Percentiles rank a stretch among this genome's conserved stretches.
Evolutionary conservation across 2,329 filamentous ascomycete genomes (phyloP).

Genomic region (Botrytis sinoallii): DNA sequence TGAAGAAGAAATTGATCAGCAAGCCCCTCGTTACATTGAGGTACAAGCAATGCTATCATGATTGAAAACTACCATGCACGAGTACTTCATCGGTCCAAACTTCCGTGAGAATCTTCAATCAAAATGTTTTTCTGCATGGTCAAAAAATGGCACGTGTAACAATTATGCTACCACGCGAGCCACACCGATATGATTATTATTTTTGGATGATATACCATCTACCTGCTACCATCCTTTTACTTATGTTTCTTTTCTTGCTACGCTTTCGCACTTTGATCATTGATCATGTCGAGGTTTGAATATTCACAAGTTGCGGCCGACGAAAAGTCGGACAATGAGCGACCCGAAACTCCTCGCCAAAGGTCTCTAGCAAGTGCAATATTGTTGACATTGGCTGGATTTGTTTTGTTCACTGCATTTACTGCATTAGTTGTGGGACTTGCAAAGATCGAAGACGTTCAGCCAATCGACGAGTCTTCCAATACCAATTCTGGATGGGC

Average conservation of each 20-base stretch:
- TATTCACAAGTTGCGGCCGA: conserved; percentile 7
- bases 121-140: background rate
- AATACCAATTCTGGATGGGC: conserved; percentile 3
- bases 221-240: background rate
- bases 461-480: background rate
- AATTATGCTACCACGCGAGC: conserved; percentile 9
- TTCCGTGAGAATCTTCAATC: conserved; percentile 1
- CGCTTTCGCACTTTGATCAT: background rate
- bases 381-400: background rate
- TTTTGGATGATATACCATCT: background rate
- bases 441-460: background rate
- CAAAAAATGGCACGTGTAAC: conserved; percentile 12
- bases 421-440: background rate
- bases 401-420: conserved; percentile 4
- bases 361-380: background rate
- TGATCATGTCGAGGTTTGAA: conserved; percentile 14
- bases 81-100: conserved; percentile 5
- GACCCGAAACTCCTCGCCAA: background rate
- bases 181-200: background rate
- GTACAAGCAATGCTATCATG: background rate
- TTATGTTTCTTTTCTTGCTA: background rate
- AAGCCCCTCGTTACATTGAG: conserved; percentile 1
- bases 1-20: conserved; percentile 12
- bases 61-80: background rate
- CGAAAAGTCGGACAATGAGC: conserved; percentile 10